Evolutionary conservation across 495 filamentous ascomycete genomes (phyloP), one percentile per base, ranked within the genome.

Genomic region (Podospora sp.): DNA sequence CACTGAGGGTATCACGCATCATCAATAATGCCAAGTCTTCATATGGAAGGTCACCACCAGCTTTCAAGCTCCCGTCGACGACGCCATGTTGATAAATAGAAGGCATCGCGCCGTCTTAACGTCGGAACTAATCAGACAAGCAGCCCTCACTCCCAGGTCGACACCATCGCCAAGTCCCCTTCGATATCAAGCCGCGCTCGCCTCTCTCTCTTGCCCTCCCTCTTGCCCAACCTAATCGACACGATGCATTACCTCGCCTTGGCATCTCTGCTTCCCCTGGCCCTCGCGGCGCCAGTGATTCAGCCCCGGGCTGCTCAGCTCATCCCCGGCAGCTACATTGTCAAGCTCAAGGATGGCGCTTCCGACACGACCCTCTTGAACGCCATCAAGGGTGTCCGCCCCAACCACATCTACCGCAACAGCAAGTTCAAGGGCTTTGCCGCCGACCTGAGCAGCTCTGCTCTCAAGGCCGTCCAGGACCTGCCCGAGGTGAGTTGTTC

Each of bases 241-340:
- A 65, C 7, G 29, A 74, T 70, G 64, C 49, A 51, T 40, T 46
- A 52, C 66, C 29, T 74, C 60, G 50, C 63, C 46, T 36, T 59
- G 49, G 65, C 67, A 9, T 24, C 71, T 25, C 58, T 73, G 25
- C 66, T 75, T 11, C 68, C 70, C 29, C 64, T 72, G 24, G 68
- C 68, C 14, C 59, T 73, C 51, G 70, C 73, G 40, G 63, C 63
- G 20, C 63, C 63, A 1, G 67, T 82, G n/a, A 65, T 80, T 71
- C 72, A 77, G 66, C 76, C 78, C 8, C 75, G 66, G 64, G 65
- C 59, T 64, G 63, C 62, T 64, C 71, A 79, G 46, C 65, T 82
- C 60, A 73, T 87, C 53, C 76, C 80, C 18, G 78, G 79, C 69
- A 80, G 78, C 60, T 87, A 86, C 75, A 86, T 88, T 46, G 82